These are phyloP conservation scores for Peniophora sp. DNA, from an alignment of 1,284 basidiomycete genomes.

Conservation along the genomic window DNA sequence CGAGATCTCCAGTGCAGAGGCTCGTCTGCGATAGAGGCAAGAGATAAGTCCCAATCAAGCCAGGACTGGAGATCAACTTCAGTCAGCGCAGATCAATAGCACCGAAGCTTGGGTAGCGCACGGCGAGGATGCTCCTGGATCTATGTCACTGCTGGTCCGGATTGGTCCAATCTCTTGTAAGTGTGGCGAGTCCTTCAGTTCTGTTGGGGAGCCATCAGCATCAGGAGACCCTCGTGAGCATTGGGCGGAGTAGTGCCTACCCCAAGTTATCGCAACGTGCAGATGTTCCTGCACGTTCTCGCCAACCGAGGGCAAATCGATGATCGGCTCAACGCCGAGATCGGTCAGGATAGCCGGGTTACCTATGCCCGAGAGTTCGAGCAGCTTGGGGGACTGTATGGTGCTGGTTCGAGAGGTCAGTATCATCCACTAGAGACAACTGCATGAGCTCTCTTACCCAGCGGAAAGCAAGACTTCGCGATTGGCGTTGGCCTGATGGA, in stretches of 20 bases:
- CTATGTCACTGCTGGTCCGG: no score
- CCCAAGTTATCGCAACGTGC: no score
- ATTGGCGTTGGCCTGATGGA: slow-evolving; percentile 18
- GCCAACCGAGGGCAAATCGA: slow-evolving; percentile 32
- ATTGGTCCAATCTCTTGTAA: slow-evolving; percentile 19
- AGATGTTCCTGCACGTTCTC: slow-evolving; percentile 32
- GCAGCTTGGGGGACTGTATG: slow-evolving; percentile 31
- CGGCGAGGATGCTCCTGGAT: no score
- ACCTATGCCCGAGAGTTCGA: slow-evolving; percentile 33
- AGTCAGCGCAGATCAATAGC: no score
- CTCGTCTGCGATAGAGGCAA: no score
- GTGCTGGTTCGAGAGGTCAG: slow-evolving; percentile 6
- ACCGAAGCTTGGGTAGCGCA: no score
- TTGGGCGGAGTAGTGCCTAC: slow-evolving; percentile 3
- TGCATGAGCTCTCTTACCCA: slow-evolving; percentile 8
- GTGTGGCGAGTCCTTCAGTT: slow-evolving; percentile 15
- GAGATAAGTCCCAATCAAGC: no score
- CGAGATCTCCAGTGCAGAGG: no score
- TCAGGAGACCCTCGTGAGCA: neutral
- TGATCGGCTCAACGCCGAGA: slow-evolving; percentile 23
- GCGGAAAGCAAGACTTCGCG: slow-evolving; percentile 26
- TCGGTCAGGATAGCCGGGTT: slow-evolving; percentile 21
- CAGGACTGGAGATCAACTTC: no score
- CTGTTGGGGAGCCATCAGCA: slow-evolving; percentile 7
- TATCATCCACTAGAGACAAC: neutral